Base-by-base conservation (phyloP, 2,329 filamentous ascomycete species). In the Fusarium secorum region DNA sequence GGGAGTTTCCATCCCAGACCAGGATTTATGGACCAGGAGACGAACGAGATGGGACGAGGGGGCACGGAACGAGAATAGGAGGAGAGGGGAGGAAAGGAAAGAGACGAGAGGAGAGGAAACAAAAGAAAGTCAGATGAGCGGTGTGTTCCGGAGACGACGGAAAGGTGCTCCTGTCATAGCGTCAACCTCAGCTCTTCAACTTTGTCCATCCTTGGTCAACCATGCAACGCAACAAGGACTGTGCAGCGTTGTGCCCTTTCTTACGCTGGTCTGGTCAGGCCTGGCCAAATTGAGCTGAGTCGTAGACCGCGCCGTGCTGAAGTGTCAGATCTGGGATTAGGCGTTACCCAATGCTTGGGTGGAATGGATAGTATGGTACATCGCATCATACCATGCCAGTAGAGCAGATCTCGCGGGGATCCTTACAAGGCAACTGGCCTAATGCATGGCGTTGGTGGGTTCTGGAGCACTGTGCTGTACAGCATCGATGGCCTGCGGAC, bases 381-480 rank as follows among this genome's bases (percentile, higher is more conserved):
- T 26, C 61, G 24, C 69, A 55, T 56, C 56, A 45, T 26, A 33
- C 52, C 60, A 41, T 35, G 33, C 38, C 55, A 41, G 36, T 49
- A 63, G 48, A 66, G 69, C 61, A 73, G 73, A 75, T 75, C 73
- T 75, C 61, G 68, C 51, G 66, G 73, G 58, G 73, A 71, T 75
- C 71, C 66, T 64, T 72, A 62, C 57, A 68, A 62, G 54, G 60
- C 51, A 63, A 57, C 46, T 51, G 18, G 58, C 56, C 72, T 71
- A 72, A 75, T 75, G 73, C 73, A 69, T 75, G 73, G 69, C 71
- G 65, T 61, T 59, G 56, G 54, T 68, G 69, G 65, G 59, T 46
- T 71, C 59, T 44, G 63, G 54, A 56, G 46, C 24, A 60, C 58
- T 66, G 69, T 49, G 49, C 51, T 66, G 69, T 53, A 55, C 51